Evolutionary conservation across 331 rosid species (phyloP).

Genomic region (Dryas integrifolia): DNA sequence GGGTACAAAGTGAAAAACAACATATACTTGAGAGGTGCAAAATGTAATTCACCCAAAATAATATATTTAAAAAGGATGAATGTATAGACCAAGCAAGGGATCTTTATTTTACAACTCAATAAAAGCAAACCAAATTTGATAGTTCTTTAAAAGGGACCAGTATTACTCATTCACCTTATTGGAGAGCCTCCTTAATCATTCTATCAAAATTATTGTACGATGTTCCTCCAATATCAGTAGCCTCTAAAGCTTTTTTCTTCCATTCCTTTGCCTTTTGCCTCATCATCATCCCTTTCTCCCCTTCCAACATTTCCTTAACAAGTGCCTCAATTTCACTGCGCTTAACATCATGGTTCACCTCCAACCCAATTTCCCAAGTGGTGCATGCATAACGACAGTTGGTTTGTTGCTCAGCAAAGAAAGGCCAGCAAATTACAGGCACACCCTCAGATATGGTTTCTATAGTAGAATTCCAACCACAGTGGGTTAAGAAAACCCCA

Average conservation of each 20-base stretch:
- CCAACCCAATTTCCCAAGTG: conserved; percentile 47
- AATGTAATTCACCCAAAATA: too few relatives aligned
- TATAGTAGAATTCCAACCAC: conserved; percentile 52
- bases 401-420: conserved; percentile 47
- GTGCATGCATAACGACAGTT: conserved; percentile 42
- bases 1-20: accelerated
- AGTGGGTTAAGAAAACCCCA: conserved; percentile 46
- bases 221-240: conserved; percentile 33
- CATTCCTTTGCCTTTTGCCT: conserved; percentile 31
- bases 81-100: too few relatives aligned
- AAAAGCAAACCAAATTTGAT: too few relatives aligned
- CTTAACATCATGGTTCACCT: conserved; percentile 35
- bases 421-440: conserved; percentile 55
- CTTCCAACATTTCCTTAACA: conserved; percentile 44
- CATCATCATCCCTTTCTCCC: conserved; percentile 24
- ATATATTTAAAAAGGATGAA: too few relatives aligned
- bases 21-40: too few relatives aligned
- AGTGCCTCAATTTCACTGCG: conserved; percentile 25
- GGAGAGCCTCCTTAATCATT: conserved; percentile 34
- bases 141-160: not conserved
- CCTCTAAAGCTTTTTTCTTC: conserved; percentile 35
- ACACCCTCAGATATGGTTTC: conserved; percentile 43
- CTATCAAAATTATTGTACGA: conserved; percentile 34
- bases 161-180: too few relatives aligned
- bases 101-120: too few relatives aligned